A percentile compares a stretch with the other conserved stretches of the same genome.
phyloP scores from a whole-genome alignment of 768 basidiomycete species.

The Boletus sensibilis region DNA sequence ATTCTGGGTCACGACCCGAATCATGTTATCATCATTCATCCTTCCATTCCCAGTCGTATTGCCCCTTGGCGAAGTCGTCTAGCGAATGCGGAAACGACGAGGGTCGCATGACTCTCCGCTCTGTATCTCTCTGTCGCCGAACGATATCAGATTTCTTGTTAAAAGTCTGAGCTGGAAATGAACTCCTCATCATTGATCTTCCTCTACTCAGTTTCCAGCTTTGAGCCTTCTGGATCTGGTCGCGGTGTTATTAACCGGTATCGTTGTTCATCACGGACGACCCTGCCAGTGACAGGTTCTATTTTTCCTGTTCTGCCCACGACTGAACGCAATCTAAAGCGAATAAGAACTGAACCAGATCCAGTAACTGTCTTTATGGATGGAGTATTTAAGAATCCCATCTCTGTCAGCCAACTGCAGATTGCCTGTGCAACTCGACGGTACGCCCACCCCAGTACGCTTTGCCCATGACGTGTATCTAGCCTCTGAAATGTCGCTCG shows the following conservation, averaged over 20 bases:
- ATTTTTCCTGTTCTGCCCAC: background rate
- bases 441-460: background rate
- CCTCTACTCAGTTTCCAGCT: too few relatives aligned
- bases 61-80: too few relatives aligned
- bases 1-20: background rate
- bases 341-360: background rate
- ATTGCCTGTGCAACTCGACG: background rate
- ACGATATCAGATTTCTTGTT: background rate
- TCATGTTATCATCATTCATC: background rate
- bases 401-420: background rate
- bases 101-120: too few relatives aligned
- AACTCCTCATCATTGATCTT: background rate
- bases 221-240: background rate
- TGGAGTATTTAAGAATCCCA: background rate
- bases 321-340: background rate
- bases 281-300: background rate
- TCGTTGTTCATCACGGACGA: background rate
- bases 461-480: background rate
- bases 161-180: background rate
- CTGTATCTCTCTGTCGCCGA: background rate
- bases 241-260: background rate
- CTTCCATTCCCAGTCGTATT: background rate
- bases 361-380: background rate
- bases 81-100: background rate
- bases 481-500: constrained; percentile 8